Evolutionary conservation across 2,329 filamentous ascomycete genomes (phyloP), one percentile per base, ranked within the genome.

Genomic region (Colletotrichum magnum): DNA sequence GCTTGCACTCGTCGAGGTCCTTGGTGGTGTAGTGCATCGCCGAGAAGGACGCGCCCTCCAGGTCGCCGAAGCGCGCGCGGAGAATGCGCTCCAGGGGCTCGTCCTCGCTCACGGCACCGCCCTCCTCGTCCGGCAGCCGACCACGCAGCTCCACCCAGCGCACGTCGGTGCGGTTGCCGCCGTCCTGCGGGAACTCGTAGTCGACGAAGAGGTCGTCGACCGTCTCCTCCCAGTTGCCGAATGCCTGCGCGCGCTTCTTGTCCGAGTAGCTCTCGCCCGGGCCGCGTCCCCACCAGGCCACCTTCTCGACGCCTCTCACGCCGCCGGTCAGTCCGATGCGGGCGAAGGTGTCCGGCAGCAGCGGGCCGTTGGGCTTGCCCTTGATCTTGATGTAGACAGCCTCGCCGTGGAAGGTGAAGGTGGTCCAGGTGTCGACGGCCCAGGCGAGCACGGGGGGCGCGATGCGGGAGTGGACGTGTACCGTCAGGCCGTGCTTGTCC

Each of bases 101-200:
- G 32, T n/a, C 41, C n/a, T 48, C 2, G 18, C 48, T 24, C 21
- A 24, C 47, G 7, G 53, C n/a, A 2, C 36, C 16, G 1, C 76
- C 73, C 1, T 77, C 70, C 48, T 72, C 75, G 6, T 74, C 75
- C 16, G 68, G 64, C 12, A 70, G 52, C 21, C 72, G 64, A 6
- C 75, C 75, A 21, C 77, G 73, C 62, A 88, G 81, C 76, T 84
- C 82, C 4, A 92, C 83, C 87, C 88, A 92, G 2, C 87, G 82
- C 1, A 87, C 87, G 73, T 92, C 90, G 0, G 87, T 90, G 18
- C 89, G 83, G 76, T 93, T 93, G 0, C 89, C 88, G 39, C 83
- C 85, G 68, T 93, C 91, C 76, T 93, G 91, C 0, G 91, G 91
- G 64, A 88, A 90, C 72, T 93, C 91, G 74, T 92, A 93, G 51